These are phyloP conservation scores for Stemphylium beticola DNA, from an alignment of 2,329 filamentous ascomycete species.

Conservation along the genomic window DNA sequence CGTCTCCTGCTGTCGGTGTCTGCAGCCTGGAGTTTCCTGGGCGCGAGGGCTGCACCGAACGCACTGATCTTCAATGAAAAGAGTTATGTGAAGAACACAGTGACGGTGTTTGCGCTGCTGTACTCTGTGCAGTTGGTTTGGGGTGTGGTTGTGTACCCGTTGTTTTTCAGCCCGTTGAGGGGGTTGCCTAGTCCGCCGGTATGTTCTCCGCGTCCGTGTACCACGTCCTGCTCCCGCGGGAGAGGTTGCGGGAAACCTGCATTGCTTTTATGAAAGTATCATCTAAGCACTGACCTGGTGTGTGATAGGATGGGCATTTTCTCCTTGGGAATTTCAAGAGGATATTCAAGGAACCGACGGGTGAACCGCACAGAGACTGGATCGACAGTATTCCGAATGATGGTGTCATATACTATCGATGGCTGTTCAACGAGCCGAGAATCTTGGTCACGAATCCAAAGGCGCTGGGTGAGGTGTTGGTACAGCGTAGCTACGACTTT, in stretches of 20 bases:
- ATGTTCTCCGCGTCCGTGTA: slow-evolving; percentile 22
- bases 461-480: slow-evolving; percentile 57
- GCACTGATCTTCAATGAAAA: slow-evolving; percentile 31
- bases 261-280: too few species aligned
- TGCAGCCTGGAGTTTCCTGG: slow-evolving; percentile 35
- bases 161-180: slow-evolving; percentile 63
- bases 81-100: slow-evolving; percentile 49
- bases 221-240: too few species aligned
- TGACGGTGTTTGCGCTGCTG: slow-evolving; percentile 50
- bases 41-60: slow-evolving; percentile 42
- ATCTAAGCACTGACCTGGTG: not conserved
- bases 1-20: slow-evolving; percentile 33
- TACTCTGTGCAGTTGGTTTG: slow-evolving; percentile 49
- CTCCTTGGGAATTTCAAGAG: slow-evolving; percentile 52
- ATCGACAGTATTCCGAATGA: slow-evolving; percentile 61
- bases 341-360: slow-evolving; percentile 52
- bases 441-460: slow-evolving; percentile 55
- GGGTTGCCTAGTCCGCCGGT: slow-evolving; percentile 62
- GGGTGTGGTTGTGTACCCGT: slow-evolving; percentile 62
- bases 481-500: slow-evolving; percentile 59
- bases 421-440: slow-evolving; percentile 55
- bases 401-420: slow-evolving; percentile 60
- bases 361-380: slow-evolving; percentile 58
- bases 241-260: too few species aligned
- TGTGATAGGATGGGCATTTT: slow-evolving; percentile 36